These are phyloP conservation scores for Pythium dissimile DNA, from an alignment of 352 stramenopile species.

Conservation along the genomic window DNA sequence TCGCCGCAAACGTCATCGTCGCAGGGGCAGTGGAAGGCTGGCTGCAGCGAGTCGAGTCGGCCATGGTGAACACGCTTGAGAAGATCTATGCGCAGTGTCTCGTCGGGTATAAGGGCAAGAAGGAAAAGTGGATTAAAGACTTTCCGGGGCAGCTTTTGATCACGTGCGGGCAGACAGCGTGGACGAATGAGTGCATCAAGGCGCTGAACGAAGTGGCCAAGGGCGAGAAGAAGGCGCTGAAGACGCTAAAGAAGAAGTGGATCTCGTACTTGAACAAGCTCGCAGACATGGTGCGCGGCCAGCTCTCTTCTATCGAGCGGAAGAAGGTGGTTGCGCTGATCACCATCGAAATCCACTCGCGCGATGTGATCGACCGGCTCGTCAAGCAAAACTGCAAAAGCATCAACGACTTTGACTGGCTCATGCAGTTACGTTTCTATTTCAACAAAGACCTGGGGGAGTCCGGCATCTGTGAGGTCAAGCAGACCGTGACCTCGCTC, in stretches of 20 bases:
- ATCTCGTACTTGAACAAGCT: slow-evolving; percentile 93
- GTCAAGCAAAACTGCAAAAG: slow-evolving; percentile 93
- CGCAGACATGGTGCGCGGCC: slow-evolving; percentile 90
- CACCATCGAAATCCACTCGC: slow-evolving; percentile 96
- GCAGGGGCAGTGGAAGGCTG: slow-evolving; percentile 90
- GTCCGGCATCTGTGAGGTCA: slow-evolving; percentile 80
- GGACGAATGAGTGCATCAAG: slow-evolving; percentile 93
- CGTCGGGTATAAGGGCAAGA: slow-evolving; percentile 89
- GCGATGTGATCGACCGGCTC: slow-evolving; percentile 93
- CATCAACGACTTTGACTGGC: slow-evolving; percentile 90
- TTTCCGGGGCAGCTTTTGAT: slow-evolving; percentile 92
- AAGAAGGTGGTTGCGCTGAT: slow-evolving; percentile 97
- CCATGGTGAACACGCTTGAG: slow-evolving; percentile 83
- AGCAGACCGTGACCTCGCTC: slow-evolving; percentile 81
- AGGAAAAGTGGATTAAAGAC: slow-evolving; percentile 95
- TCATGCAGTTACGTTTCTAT: slow-evolving; percentile 88
- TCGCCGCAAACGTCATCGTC: slow-evolving; percentile 84
- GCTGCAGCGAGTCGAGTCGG: slow-evolving; percentile 78
- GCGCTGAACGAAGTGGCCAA: slow-evolving; percentile 88
- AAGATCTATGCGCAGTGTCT: slow-evolving; percentile 86
- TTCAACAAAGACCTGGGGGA: slow-evolving; percentile 84
- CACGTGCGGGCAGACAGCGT: slow-evolving; percentile 90
- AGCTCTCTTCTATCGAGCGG: slow-evolving; percentile 87
- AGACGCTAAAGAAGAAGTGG: slow-evolving; percentile 93
- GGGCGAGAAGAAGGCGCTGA: slow-evolving; percentile 91